Evolutionary conservation across 2,329 filamentous ascomycete species (phyloP), one percentile per base, ranked within the genome.

Genomic region (Metarhizium humberi): DNA sequence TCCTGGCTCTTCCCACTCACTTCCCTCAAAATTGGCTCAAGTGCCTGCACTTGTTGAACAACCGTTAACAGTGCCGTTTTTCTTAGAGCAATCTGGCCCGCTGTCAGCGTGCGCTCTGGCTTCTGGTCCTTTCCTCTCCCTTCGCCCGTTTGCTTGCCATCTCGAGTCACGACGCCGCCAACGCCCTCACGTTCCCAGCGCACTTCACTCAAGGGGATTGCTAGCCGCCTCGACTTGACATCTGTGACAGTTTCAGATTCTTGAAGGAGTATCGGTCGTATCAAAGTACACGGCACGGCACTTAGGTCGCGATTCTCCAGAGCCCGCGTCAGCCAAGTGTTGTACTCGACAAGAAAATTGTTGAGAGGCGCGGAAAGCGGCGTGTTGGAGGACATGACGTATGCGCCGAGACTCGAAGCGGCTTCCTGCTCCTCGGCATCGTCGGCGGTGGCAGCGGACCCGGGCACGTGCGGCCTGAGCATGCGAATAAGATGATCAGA

Each of bases 1-100:
- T 95, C 90, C 66, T 88, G 84, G 64, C 87, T 90, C 76, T 95
- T 95, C 14, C 87, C 88, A 65, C 88, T 95, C 49, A 84, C 83
- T 64, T 95, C 88, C 62, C 88, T 82, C 62, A 96, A 74, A 56
- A 94, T 73, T 5, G 90, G 89, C 70, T 96, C 92, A 63, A 96
- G 74, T 59, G 86, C 87, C 67, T 94, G 89, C 54, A 95, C 89
- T 78, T 90, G 81, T 67, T 92, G 87, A 53, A 95, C 82, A 6
- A 92, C 84, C 2, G 87, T 90, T 66, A 88, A 73, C 55, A 96
- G 78, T n/a, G 91, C 90, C 11, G 89, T 92, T 63, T 85, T 80
- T 54, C 91, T 78, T 53, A 95, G 74, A 16, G 89, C 87, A 43
- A 81, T 76, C 68, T 95, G 90, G 29, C 86, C 84, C 3, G 82